Conservation (phyloP, 768 basidiomycete species). For the Lyophyllum shimeji region DNA sequence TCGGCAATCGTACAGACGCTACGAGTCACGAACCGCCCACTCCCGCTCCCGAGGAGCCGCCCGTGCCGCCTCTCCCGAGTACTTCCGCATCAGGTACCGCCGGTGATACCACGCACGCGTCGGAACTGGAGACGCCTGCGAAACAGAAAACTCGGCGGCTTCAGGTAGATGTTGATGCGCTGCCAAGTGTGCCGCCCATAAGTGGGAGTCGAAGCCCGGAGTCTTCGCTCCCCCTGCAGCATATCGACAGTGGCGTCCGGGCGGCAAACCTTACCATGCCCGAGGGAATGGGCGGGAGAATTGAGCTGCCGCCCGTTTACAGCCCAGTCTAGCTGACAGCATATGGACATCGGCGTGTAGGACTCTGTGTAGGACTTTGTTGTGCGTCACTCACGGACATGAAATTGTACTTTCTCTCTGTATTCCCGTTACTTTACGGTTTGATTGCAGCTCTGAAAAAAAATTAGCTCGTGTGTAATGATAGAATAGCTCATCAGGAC, state of each 20-base stretch:
- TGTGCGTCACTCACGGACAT: no score
- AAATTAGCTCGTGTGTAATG: no score
- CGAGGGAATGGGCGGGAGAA: background rate
- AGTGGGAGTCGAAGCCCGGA: background rate
- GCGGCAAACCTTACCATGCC: slow-evolving; percentile 7
- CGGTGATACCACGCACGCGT: background rate
- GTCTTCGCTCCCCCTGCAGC: slow-evolving; percentile 14
- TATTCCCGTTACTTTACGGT: no score
- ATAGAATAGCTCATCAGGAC: no score
- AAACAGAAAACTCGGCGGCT: background rate
- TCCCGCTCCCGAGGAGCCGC: background rate
- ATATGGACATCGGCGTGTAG: background rate
- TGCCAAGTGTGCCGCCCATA: background rate
- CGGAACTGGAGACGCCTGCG: background rate
- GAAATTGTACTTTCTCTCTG: no score
- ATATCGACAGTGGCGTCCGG: slow-evolving; percentile 30
- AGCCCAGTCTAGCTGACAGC: slow-evolving; percentile 20
- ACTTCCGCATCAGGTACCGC: background rate
- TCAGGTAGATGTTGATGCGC: background rate
- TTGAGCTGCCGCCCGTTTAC: slow-evolving; percentile 33
- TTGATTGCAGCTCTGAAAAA: no score
- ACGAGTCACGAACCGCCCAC: background rate
- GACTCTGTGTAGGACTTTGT: background rate
- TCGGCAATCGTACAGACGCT: slow-evolving; percentile 1
- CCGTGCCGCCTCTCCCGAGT: slow-evolving; percentile 1